Percentiles rank a stretch among this genome's conserved stretches.
These are phyloP conservation scores for Glebionis coronaria DNA, from an alignment of 129 eudicot genomes.

Conservation along the genomic window DNA sequence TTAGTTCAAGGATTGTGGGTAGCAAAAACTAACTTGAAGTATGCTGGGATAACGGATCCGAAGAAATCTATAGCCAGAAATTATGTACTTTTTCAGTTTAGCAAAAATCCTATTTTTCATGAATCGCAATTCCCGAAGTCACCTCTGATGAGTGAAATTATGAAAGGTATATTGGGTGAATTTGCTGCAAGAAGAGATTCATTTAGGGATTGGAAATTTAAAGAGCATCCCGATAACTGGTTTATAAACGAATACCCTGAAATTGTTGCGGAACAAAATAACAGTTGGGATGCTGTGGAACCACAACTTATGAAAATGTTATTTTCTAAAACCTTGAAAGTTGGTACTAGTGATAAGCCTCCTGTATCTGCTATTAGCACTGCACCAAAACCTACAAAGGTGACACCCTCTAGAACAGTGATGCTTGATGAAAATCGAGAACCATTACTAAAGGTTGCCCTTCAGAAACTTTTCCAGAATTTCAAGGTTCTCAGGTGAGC, in stretches of 20 bases:
- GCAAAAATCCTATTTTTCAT: conserved; percentile 44
- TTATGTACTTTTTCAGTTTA: conserved; percentile 49
- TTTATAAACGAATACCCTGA: conserved; percentile 55
- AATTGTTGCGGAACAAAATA: conserved; percentile 48
- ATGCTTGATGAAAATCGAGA: conserved; percentile 64
- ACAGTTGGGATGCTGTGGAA: conserved; percentile 47
- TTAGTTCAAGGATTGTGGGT: conserved; percentile 91
- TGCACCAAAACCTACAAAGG: conserved; percentile 35
- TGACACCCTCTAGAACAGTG: conserved; percentile 28
- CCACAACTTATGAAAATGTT: conserved; percentile 19
- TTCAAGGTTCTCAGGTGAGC: conserved; percentile 81
- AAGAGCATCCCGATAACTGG: conserved; percentile 46
- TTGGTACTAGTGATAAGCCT: conserved; percentile 24
- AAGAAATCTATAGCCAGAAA: conserved; percentile 46
- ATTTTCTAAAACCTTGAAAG: conserved; percentile 25
- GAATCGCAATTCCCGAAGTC: conserved; percentile 36
- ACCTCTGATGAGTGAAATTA: conserved; percentile 10
- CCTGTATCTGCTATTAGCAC: conserved; percentile 25
- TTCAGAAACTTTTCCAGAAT: conserved; percentile 52
- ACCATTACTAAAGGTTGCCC: conserved; percentile 47
- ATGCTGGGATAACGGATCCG: conserved; percentile 24
- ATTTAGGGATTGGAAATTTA: conserved; percentile 76
- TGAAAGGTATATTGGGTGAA: conserved; percentile 41
- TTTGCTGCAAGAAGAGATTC: conserved; percentile 56
- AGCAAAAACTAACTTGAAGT: conserved; percentile 54